These are phyloP conservation scores for Entonaema liquescens DNA, from an alignment of 495 filamentous ascomycete genomes.

Conservation along the genomic window DNA sequence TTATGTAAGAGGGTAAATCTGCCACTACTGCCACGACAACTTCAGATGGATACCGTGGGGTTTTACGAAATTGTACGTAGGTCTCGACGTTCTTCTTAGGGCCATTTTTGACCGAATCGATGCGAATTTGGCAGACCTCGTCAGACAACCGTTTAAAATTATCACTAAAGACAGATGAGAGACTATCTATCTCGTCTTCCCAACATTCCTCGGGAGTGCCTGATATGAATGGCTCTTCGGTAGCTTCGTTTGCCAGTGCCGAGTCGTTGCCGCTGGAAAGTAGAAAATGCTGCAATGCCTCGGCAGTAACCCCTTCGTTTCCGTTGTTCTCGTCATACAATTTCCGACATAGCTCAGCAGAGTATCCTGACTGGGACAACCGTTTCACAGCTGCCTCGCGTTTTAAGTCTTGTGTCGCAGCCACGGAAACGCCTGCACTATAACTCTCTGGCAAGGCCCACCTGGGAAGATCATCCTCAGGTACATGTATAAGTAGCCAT, in stretches of 20 bases:
- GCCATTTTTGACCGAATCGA: constrained; percentile 57
- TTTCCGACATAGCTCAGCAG: constrained; percentile 80
- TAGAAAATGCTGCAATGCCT: constrained; percentile 76
- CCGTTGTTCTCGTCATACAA: constrained; percentile 70
- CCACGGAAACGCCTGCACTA: constrained; percentile 84
- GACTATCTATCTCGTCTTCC: constrained; percentile 81
- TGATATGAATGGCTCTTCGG: constrained; percentile 51
- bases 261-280: constrained; percentile 54
- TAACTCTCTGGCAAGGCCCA: constrained; percentile 94
- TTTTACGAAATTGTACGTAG: constrained; percentile 59
- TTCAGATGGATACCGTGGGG: constrained; percentile 74
- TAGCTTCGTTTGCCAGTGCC: constrained; percentile 1
- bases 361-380: constrained; percentile 84
- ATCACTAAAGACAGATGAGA: constrained; percentile 82
- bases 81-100: constrained; percentile 54
- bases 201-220: constrained; percentile 67
- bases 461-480: constrained; percentile 89
- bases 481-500: constrained; percentile 95
- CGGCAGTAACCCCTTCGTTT: constrained; percentile 82
- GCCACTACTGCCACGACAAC: constrained; percentile 77
- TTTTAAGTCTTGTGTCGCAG: constrained; percentile 73
- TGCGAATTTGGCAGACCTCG: constrained; percentile 69
- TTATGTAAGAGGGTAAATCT: constrained; percentile 87
- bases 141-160: constrained; percentile 65
- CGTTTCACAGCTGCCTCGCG: constrained; percentile 81